Percentiles rank a stretch among this genome's conserved stretches.
Evolutionary conservation across 805 yeast genomes (phyloP).

Genomic region (Blastobotrys parvus): DNA sequence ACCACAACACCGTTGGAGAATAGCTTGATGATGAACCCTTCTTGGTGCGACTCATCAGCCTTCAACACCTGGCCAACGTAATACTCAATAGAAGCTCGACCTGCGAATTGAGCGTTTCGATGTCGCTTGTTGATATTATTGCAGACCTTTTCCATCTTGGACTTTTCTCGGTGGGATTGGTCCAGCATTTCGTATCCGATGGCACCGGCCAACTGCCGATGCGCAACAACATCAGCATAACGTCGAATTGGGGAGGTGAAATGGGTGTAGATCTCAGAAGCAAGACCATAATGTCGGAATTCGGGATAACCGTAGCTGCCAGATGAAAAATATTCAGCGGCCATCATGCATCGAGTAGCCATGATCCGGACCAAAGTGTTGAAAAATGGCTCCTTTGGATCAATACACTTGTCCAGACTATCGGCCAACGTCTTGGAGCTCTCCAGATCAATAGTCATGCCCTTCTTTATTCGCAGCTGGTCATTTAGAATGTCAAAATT

Average conservation of each 20-base stretch:
- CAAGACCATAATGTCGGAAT: constrained; percentile 93
- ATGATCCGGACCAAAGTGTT: constrained; percentile 88
- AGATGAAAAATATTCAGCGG: constrained; percentile 93
- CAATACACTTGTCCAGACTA: constrained; percentile 81
- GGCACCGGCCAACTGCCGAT: constrained; percentile 96
- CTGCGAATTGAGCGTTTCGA: constrained; percentile 98
- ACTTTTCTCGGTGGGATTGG: constrained; percentile 75
- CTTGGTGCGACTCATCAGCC: constrained; percentile 67
- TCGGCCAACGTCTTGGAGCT: constrained; percentile 89
- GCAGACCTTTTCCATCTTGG: constrained; percentile 81
- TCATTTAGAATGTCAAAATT: constrained; percentile 86
- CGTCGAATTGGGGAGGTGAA: constrained; percentile 98
- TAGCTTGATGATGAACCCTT: constrained; percentile 86
- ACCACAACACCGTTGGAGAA: constrained; percentile 93
- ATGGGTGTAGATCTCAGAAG: constrained; percentile 95
- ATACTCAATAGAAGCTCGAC: constrained; percentile 94
- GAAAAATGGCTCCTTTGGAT: constrained; percentile 78
- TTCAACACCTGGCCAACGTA: constrained; percentile 97
- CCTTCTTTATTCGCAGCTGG: constrained; percentile 75
- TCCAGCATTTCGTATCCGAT: constrained; percentile 86
- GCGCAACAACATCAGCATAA: constrained; percentile 96
- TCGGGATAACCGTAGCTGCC: constrained; percentile 88
- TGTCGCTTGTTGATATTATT: constrained; percentile 88
- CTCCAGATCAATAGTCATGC: constrained; percentile 66
- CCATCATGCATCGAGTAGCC: constrained; percentile 99